Base-by-base conservation (phyloP, 2,329 filamentous ascomycete species). In the Neonectria ditissima region DNA sequence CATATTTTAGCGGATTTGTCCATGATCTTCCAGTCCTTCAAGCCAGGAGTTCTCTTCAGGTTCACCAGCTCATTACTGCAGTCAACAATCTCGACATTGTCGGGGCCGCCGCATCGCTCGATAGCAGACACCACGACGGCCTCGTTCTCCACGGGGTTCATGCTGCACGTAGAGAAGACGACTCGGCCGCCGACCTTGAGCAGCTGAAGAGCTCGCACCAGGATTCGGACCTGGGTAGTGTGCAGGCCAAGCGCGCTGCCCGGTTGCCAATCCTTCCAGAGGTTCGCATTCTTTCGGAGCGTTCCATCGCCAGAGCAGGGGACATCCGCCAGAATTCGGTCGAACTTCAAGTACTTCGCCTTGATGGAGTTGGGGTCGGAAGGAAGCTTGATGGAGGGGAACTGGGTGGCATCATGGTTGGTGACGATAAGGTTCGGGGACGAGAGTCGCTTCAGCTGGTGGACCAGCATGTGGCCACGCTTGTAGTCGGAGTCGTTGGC, bases 111-210 rank as follows among this genome's bases (percentile, higher is more conserved):
- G 74, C 94, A 98, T 60, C 94, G 88, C 72, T 94, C 91, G 71
- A 99, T 94, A 11, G 96, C 96, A 26, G 91, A 91, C 1, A 92
- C 89, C 64, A 99, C 84, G 16, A 98, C 94, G 7, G 96, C 91
- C 80, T 99, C 96, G 75, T 99, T 97, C 83, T 99, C 96, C 28
- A 98, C 89, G 0, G 96, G 96, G 80, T 99, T 99, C 92, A 99
- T 93, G 79, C 94, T 97, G 85, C 96, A 99, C 20, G 96, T 99
- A 3, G 95, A 98, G 82, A 98, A 99, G 55, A 99, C 95, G 28
- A 98, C 92, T 67, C 94, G 89, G 55, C 96, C 96, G 43, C 96
- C 95, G 59, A 93, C 91, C 83, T 97, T 98, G 69, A 99, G 88
- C 89, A 99, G 93, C 81, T 98, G 95, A 55, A 99, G 85, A 32